Base-by-base conservation (phyloP, 495 filamentous ascomycete genomes). In the Aspergillus cavernicola region DNA sequence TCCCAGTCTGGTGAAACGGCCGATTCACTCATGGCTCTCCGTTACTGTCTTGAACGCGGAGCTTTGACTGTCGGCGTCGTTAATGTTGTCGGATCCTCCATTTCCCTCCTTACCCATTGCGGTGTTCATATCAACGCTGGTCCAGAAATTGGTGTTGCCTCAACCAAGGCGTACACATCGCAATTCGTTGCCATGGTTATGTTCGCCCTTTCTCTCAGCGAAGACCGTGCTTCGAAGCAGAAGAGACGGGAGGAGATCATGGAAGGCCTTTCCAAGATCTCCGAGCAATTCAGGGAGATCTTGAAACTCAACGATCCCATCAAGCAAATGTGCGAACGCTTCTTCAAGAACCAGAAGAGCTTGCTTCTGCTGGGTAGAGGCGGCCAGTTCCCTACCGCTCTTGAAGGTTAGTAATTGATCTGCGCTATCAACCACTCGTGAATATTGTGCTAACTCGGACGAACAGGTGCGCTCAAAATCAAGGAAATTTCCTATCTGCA, bases 401-500 rank as follows among this genome's bases (percentile, higher is more conserved):
- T 98, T 36, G 93, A 98, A 77, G 93, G 93, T 82, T 57, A 66
- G 76, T 53, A 23, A 35, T 47, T 24, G 19, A 32, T 2, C 18
- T n/a, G n/a, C n/a, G 10, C 1, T 23, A 0, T 32, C 33, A 20
- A 16, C 28, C 22, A 3, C 13, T 23, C 16, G 2, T 3, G n/a
- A 37, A 9, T 33, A 9, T 11, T 7, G 10, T 19, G 28, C 64
- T 69, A 43, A 66, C 18, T 36, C 9, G 5, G 43, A 9, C 53
- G n/a, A 41, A 44, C 48, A 84, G 81, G 82, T 67, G 93, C 93
- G 41, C 80, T 98, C 31, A 98, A 98, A 79, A 98, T 98, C 67
- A 98, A 98, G 82, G 93, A 98, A 75, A 98, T 98, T 59, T 97
- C 93, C 39, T 98, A 98, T 70, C 87, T 98, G 44, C 93, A 98